Percentiles rank a stretch among this genome's conserved stretches.
Conservation (phyloP, 176 grass and related monocot genomes). For the Triticum urartu region DNA sequence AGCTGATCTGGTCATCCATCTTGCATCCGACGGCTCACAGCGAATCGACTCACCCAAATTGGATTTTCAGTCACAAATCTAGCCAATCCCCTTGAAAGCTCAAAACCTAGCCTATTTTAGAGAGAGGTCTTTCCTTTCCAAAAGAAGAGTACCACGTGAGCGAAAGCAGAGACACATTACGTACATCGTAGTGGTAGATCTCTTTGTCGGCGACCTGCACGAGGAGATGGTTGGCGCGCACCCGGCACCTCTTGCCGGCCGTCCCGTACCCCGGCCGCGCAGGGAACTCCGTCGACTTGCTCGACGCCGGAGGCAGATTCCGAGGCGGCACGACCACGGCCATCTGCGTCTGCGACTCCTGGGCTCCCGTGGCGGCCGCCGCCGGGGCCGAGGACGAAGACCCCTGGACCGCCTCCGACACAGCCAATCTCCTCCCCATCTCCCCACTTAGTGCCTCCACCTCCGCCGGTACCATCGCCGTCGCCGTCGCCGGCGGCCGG, state of each 20-base stretch:
- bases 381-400: background rate
- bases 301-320: slow-evolving; percentile 34
- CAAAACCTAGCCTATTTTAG: too few relatives aligned
- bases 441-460: background rate
- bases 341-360: background rate
- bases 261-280: slow-evolving; percentile 40
- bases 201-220: slow-evolving; percentile 40
- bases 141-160: background rate
- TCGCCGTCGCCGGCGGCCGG: background rate
- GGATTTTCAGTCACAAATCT: too few relatives aligned
- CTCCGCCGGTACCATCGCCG: background rate
- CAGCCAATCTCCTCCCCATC: background rate
- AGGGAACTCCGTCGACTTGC: slow-evolving; percentile 27
- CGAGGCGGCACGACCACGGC: too few relatives aligned
- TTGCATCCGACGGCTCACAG: too few relatives aligned
- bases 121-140: too few relatives aligned
- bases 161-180: background rate
- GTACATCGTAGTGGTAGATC: slow-evolving; percentile 58
- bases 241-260: slow-evolving; percentile 23
- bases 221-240: slow-evolving; percentile 62
- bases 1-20: too few relatives aligned
- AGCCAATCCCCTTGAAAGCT: too few relatives aligned
- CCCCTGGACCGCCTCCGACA: background rate
- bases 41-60: too few relatives aligned
- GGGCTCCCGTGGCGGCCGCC: background rate